A percentile compares a stretch with the other conserved stretches of the same genome.
These are phyloP conservation scores for Amphirosellinia nigrospora DNA, from an alignment of 495 filamentous ascomycete species.

Conservation along the genomic window DNA sequence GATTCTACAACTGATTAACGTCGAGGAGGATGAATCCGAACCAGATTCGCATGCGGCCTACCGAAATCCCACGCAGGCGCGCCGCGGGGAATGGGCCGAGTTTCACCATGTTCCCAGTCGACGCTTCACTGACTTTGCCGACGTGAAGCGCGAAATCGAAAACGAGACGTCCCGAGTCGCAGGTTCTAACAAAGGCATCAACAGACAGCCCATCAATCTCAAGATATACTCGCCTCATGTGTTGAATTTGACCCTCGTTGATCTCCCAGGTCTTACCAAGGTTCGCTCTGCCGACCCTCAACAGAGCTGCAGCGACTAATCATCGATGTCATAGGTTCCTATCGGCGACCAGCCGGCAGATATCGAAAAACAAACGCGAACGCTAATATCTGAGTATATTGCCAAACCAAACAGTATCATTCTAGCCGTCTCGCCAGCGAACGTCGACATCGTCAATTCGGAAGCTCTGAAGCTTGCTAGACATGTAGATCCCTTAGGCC, in stretches of 20 bases:
- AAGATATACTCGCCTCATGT: conserved; percentile 99
- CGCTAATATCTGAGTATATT: conserved; percentile 97
- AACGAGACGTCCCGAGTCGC: conserved; percentile 94
- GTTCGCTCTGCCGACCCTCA: conserved; percentile 51
- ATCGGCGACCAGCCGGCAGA: conserved; percentile 98
- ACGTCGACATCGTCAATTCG: conserved; percentile 98
- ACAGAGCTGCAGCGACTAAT: conserved; percentile 19
- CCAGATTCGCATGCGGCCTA: conserved; percentile 66
- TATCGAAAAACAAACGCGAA: conserved; percentile 98
- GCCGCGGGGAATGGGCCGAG: conserved; percentile 85
- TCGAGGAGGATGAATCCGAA: conserved; percentile 79
- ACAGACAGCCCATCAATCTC: conserved; percentile 94
- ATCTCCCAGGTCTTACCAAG: conserved; percentile 95
- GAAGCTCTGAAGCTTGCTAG: conserved; percentile 96
- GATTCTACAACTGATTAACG: conserved; percentile 97
- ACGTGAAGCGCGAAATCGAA: conserved; percentile 97
- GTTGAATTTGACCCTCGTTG: conserved; percentile 93
- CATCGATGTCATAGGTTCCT: conserved; percentile 65
- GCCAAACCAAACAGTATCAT: conserved; percentile 99
- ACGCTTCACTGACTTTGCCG: conserved; percentile 87
- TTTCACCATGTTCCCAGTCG: conserved; percentile 93
- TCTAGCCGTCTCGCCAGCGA: conserved; percentile 94
- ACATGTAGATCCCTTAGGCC: conserved; percentile 94
- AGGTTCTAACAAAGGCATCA: conserved; percentile 98
- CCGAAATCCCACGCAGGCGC: conserved; percentile 50